Percentiles rank a stretch among this genome's conserved stretches.
phyloP scores from a whole-genome alignment of 257 asterid genomes.

The Avicennia marina region DNA sequence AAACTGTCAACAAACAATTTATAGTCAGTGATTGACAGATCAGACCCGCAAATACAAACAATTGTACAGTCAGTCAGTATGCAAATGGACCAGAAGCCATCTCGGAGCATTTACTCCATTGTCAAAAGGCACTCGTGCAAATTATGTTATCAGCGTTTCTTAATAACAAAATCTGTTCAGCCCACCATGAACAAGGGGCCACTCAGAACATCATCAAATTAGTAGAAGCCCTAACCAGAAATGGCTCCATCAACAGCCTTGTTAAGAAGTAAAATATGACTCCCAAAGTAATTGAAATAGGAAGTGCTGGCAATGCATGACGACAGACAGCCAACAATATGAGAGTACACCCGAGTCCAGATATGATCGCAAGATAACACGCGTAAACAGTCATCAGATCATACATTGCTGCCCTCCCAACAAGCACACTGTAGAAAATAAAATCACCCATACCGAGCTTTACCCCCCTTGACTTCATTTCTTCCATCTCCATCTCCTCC shows the following conservation, averaged over 20 bases:
- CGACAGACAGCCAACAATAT: slow-evolving; percentile 80
- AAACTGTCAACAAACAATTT: slow-evolving; percentile 16
- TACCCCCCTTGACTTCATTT: slow-evolving; percentile 46
- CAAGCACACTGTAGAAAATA: slow-evolving; percentile 86
- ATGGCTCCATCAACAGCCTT: slow-evolving; percentile 86
- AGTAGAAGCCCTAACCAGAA: slow-evolving; percentile 82
- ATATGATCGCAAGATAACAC: slow-evolving; percentile 93
- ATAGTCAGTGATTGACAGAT: slow-evolving; percentile 20
- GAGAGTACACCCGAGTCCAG: slow-evolving; percentile 89
- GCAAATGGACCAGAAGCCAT: slow-evolving; percentile 15
- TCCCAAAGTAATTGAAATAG: slow-evolving; percentile 81
- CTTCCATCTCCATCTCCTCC: slow-evolving; percentile 29
- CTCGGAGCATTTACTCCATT: neutral
- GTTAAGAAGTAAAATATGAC: slow-evolving; percentile 89
- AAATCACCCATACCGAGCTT: slow-evolving; percentile 96
- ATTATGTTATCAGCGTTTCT: neutral
- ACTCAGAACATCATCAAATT: slow-evolving; percentile 81
- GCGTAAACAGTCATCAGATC: slow-evolving; percentile 97
- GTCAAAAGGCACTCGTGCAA: slow-evolving; percentile 8
- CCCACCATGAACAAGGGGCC: slow-evolving; percentile 6
- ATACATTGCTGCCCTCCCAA: slow-evolving; percentile 97
- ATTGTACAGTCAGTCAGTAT: slow-evolving; percentile 10
- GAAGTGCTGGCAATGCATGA: slow-evolving; percentile 93
- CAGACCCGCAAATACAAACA: slow-evolving; percentile 27
- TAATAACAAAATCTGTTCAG: slow-evolving; percentile 15